A percentile compares a stretch with the other conserved stretches of the same genome.
These are phyloP conservation scores for Phialemonium atrogriseum DNA, from an alignment of 2,329 filamentous ascomycete species.

Conservation along the genomic window DNA sequence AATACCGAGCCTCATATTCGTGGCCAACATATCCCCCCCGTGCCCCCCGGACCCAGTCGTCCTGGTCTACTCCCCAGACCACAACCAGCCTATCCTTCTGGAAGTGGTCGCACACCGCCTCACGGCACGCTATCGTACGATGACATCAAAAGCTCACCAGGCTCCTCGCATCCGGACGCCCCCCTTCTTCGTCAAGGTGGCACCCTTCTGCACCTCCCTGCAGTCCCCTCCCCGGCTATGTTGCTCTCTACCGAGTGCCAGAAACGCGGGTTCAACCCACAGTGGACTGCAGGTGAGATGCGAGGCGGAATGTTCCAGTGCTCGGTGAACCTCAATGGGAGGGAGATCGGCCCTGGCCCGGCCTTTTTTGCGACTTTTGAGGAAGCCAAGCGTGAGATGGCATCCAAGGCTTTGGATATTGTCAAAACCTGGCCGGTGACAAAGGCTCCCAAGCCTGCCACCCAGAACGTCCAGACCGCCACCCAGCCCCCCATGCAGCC, in stretches of 20 bases:
- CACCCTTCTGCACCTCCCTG: too few relatives aligned
- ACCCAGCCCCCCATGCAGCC: neutral
- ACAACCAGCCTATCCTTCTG: too few relatives aligned
- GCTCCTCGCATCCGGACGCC: too few relatives aligned
- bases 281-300: neutral
- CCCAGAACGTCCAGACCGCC: neutral
- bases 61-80: too few relatives aligned
- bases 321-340: neutral
- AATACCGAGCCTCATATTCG: too few relatives aligned
- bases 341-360: neutral
- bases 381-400: constrained; percentile 1
- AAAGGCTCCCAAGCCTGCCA: neutral
- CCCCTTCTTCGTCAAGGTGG: too few relatives aligned
- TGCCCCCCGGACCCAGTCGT: too few relatives aligned
- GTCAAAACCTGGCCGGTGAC: neutral
- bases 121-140: too few relatives aligned
- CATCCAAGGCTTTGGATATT: neutral
- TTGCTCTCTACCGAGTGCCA: constrained; percentile 4
- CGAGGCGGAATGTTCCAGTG: neutral
- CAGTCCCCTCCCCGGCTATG: too few relatives aligned
- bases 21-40: too few relatives aligned
- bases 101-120: too few relatives aligned
- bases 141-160: too few relatives aligned
- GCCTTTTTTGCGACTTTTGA: neutral
- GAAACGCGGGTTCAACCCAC: constrained; percentile 5